Evolutionary conservation across 345 rosid species (phyloP).

Genomic region (Rhodamnia argentea): DNA sequence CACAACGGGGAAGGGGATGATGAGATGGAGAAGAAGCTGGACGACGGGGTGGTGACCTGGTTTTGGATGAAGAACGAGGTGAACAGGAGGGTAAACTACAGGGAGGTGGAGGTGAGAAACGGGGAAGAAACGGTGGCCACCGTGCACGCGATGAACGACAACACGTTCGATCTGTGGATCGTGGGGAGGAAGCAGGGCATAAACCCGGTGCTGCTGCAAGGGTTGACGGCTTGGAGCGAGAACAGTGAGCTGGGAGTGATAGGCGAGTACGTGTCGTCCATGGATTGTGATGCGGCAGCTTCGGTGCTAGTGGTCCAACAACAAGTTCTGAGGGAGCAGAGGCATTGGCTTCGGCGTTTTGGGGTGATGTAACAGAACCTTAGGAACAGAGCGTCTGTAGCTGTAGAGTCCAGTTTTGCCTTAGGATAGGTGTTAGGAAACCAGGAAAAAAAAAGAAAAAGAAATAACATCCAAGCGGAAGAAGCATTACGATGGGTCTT

Average conservation of each 20-base stretch:
- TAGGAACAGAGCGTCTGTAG: neutral
- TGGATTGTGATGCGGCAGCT: slow-evolving; percentile 31
- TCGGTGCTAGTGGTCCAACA: slow-evolving; percentile 70
- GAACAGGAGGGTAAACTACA: slow-evolving; percentile 41
- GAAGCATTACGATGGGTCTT: neutral
- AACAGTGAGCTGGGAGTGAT: slow-evolving; percentile 44
- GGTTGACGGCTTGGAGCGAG: slow-evolving; percentile 50
- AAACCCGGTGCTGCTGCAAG: slow-evolving; percentile 45
- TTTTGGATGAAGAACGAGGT: slow-evolving; percentile 66
- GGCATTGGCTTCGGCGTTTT: neutral
- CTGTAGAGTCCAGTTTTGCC: neutral
- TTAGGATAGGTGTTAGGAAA: neutral
- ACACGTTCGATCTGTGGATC: slow-evolving; percentile 54
- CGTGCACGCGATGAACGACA: slow-evolving; percentile 40
- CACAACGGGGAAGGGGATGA: slow-evolving; percentile 37
- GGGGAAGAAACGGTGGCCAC: slow-evolving; percentile 63
- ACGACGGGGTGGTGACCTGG: slow-evolving; percentile 67
- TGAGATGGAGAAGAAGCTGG: slow-evolving; percentile 61
- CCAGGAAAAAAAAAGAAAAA: no score
- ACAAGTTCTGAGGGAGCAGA: slow-evolving; percentile 37
- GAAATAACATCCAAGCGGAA: neutral
- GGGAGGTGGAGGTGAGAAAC: slow-evolving; percentile 51
- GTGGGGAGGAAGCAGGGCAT: slow-evolving; percentile 60
- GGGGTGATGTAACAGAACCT: neutral
- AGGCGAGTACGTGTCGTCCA: slow-evolving; percentile 49